phyloP scores from a whole-genome alignment of 2,329 filamentous ascomycete species.

The Diplodia sapinea region DNA sequence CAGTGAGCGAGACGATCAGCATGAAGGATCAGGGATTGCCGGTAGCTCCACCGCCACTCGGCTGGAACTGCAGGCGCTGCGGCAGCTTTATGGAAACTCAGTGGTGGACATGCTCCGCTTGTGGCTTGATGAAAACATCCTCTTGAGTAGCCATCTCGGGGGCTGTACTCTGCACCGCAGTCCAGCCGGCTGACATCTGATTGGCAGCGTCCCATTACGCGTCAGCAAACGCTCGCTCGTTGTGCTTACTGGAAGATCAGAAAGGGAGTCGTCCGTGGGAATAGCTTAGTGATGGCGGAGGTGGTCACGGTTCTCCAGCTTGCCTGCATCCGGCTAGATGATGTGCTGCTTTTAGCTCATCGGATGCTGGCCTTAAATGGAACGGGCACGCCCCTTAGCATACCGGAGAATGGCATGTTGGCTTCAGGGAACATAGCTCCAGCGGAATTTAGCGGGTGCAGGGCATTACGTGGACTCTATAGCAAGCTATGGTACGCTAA shows the following conservation, averaged over 20 bases:
- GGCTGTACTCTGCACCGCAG: neutral
- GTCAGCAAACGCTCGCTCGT: neutral
- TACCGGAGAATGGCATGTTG: neutral
- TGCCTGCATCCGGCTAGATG: constrained; percentile 12
- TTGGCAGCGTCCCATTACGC: neutral
- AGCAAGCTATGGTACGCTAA: neutral
- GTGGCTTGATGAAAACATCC: constrained; percentile 62
- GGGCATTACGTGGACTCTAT: neutral
- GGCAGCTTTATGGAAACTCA: constrained; percentile 67
- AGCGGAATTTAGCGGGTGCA: neutral
- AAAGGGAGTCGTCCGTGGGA: neutral
- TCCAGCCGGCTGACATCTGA: neutral
- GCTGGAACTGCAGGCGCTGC: constrained; percentile 65
- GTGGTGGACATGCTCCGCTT: constrained; percentile 69
- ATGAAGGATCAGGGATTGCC: constrained; percentile 39
- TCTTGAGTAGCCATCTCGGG: constrained; percentile 32
- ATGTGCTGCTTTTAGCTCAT: neutral
- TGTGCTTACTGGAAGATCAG: neutral
- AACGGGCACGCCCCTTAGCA: neutral
- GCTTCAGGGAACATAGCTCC: neutral
- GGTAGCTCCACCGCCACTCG: constrained; percentile 52
- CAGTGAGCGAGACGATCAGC: constrained; percentile 41
- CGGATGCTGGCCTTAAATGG: constrained; percentile 7
- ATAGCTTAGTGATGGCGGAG: constrained; percentile 3
- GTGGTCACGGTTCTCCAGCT: neutral